phyloP scores from a whole-genome alignment of 2,329 filamentous ascomycete species.

The Cercospora canescens region DNA sequence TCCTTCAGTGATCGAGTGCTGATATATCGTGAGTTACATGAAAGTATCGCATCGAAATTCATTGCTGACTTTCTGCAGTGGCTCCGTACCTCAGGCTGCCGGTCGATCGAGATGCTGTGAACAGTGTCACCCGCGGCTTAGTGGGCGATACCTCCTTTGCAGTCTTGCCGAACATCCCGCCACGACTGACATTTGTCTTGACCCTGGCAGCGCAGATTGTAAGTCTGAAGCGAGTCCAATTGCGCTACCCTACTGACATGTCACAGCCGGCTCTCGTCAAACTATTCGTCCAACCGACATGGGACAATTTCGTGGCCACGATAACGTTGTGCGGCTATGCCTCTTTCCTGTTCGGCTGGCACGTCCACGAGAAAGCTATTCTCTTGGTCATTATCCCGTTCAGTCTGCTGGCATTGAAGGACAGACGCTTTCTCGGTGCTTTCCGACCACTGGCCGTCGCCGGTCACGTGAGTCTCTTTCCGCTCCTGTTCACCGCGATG shows the following conservation, averaged over 20 bases:
- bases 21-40: constrained; percentile 66
- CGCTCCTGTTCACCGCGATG: constrained; percentile 83
- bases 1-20: constrained; percentile 83
- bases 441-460: constrained; percentile 91
- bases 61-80: constrained; percentile 50
- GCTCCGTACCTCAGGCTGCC: constrained; percentile 77
- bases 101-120: constrained; percentile 72
- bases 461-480: constrained; percentile 93
- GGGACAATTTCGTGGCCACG: constrained; percentile 86
- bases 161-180: constrained; percentile 82
- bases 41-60: background rate
- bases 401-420: constrained; percentile 84
- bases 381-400: constrained; percentile 93
- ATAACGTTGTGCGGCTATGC: constrained; percentile 93
- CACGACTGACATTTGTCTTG: constrained; percentile 75
- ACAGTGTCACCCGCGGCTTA: constrained; percentile 87
- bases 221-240: constrained; percentile 24
- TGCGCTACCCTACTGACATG: background rate
- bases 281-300: constrained; percentile 76
- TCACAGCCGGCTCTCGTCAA: constrained; percentile 69
- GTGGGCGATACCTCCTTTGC: constrained; percentile 95
- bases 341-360: constrained; percentile 97
- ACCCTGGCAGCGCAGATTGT: constrained; percentile 80
- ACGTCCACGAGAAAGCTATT: constrained; percentile 97
- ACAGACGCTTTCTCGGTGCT: constrained; percentile 85